Percentiles rank a stretch among this genome's conserved stretches.
These are phyloP conservation scores for Gossypium raimondii DNA, from an alignment of 345 rosid species.

Conservation along the genomic window DNA sequence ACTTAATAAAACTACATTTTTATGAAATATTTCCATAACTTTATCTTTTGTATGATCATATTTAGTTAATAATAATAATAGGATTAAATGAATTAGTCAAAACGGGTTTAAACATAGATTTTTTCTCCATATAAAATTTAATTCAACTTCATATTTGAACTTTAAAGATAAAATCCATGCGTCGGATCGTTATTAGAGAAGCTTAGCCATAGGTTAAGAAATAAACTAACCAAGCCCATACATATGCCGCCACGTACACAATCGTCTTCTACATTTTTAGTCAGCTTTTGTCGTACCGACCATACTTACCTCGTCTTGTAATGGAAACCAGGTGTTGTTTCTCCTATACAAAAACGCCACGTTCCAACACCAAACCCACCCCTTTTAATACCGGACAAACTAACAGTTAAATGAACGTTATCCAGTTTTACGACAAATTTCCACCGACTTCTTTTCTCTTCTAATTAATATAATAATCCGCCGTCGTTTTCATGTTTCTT, in stretches of 20 bases:
- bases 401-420: not conserved
- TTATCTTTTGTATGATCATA: no score
- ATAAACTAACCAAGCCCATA: not conserved
- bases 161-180: not conserved
- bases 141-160: not conserved
- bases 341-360: not conserved
- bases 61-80: no score
- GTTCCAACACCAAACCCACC: not conserved
- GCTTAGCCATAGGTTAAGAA: not conserved
- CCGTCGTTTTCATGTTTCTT: no score
- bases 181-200: not conserved
- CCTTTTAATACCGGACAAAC: not conserved
- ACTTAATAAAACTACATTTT: no score
- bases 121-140: no score
- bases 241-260: not conserved
- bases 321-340: not conserved
- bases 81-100: no score
- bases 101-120: no score
- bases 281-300: constrained; percentile 3
- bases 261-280: not conserved
- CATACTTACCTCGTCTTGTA: not conserved
- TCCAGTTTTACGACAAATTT: not conserved
- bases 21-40: no score
- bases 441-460: not conserved
- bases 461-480: no score